Conservation (phyloP, 495 filamentous ascomycete species). For the Chaetomium tenue region DNA sequence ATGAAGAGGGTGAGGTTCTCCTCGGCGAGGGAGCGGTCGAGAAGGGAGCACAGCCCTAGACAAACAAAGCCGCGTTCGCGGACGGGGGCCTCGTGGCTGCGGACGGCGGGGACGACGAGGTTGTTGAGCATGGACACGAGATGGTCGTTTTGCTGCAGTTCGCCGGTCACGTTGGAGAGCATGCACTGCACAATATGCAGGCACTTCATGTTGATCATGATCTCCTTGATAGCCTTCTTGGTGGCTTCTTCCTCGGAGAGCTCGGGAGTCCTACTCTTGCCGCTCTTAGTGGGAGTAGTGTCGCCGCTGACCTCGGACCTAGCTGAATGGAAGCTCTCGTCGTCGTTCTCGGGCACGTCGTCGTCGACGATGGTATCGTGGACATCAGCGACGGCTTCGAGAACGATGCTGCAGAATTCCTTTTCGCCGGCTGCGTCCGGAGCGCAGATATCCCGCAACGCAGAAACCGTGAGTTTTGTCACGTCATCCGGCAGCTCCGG, state of each 20-base stretch:
- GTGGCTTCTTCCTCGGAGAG: conserved; percentile 72
- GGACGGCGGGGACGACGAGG: conserved; percentile 89
- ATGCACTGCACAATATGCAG: conserved; percentile 96
- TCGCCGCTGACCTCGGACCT: conserved; percentile 75
- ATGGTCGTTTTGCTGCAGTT: conserved; percentile 80
- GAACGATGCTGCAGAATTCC: conserved; percentile 88
- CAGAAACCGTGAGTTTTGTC: conserved; percentile 82
- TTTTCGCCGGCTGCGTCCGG: conserved; percentile 74
- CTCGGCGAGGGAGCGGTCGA: conserved; percentile 86
- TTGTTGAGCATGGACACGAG: conserved; percentile 95
- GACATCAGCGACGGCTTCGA: conserved; percentile 92
- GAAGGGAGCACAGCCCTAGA: conserved; percentile 83
- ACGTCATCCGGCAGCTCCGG: conserved; percentile 88
- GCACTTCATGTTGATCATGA: conserved; percentile 97
- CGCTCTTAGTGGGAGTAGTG: conserved; percentile 53
- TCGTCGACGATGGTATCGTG: conserved; percentile 82
- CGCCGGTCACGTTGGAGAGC: conserved; percentile 84
- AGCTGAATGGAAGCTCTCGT: conserved; percentile 91
- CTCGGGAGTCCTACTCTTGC: conserved; percentile 48
- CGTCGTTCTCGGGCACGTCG: conserved; percentile 56
- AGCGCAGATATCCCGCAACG: conserved; percentile 76
- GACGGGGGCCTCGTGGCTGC: conserved; percentile 88
- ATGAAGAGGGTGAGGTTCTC: conserved; percentile 93
- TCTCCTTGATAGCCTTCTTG: conserved; percentile 78
- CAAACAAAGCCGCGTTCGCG: conserved; percentile 86